Evolutionary conservation across 129 eudicot species (phyloP), one percentile per base, ranked within the genome.

Genomic region (Helianthus annuus): DNA sequence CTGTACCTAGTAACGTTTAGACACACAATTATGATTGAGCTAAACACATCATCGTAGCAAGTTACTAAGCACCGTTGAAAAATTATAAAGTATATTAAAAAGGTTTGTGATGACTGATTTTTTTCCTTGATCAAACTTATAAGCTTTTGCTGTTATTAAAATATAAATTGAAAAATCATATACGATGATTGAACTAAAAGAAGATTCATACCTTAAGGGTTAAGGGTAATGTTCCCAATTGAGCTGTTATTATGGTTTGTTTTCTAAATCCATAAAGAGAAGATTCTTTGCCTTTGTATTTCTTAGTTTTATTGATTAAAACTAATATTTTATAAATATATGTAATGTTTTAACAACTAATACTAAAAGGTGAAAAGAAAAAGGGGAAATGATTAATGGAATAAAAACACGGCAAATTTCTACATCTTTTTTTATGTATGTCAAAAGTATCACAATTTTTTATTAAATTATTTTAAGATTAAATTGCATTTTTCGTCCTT

Each of bases 201-300:
- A 70, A 78, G 81, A 78, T 78, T 70, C 81, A 78, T 78, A 78
- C 16, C 77, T 78, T 78, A 78, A 63, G 72, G 75, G 81, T 56
- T 78, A 78, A 70, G 81, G 77, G 75, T 77, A 34, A 69, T 69
- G 81, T 42, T 77, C 70, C 76, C 64, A 49, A 44, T 70, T 52
- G 71, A 77, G 71, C 66, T 78, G 81, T 70, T 78, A 70, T 42
- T 53, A 63, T 63, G 81, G 76, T 70, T 48, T 70, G 58, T 70
- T 55, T 74, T 66, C 65, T 27, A 66, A 32, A 70, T 22, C 59
- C 72, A 53, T 73, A 70, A 71, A 78, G 72, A 42, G 57, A 63
- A 77, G 55, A 77, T 77, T 70, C 81, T 19, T 60, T 49, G 39
- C 70, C 40, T 58, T 27, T 68, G 53, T 48, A 64, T 34, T 71